Evolutionary conservation across 2,329 filamentous ascomycete species (phyloP).

Genomic region (Gaeumannomyces sp.): DNA sequence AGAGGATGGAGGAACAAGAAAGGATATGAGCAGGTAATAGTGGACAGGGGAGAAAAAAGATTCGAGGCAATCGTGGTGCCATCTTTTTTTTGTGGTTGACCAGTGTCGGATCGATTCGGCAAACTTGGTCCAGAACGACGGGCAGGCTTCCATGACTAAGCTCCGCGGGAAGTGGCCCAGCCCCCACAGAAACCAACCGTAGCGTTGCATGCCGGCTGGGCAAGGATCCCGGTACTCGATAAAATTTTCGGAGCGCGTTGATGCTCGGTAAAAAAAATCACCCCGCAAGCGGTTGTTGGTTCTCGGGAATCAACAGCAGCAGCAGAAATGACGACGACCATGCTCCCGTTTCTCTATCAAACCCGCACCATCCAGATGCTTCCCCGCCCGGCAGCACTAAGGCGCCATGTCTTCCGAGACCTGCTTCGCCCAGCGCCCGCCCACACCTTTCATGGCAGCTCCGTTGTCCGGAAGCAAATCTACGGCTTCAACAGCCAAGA

Average conservation of each 20-base stretch:
- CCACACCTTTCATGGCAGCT: conserved; percentile 3
- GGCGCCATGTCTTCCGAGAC: conserved; percentile 22
- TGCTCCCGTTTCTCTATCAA: conserved; percentile 66
- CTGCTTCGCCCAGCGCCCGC: conserved; percentile 18
- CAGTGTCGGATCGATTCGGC: background rate
- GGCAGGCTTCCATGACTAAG: background rate
- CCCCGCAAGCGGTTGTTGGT: background rate
- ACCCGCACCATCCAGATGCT: conserved; percentile 54
- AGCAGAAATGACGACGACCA: conserved; percentile 37
- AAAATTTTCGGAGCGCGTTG: background rate
- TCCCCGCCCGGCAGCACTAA: conserved; percentile 16
- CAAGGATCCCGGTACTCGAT: background rate
- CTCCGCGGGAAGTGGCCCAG: background rate
- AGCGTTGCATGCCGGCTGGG: background rate
- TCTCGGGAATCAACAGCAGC: too few species aligned
- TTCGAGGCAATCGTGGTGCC: background rate
- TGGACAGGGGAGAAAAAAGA: background rate
- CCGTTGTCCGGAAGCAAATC: conserved; percentile 6
- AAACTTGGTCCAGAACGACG: background rate
- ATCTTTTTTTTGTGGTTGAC: background rate
- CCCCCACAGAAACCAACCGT: background rate
- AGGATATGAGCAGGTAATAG: background rate
- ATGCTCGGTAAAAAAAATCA: background rate
- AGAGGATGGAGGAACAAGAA: background rate
- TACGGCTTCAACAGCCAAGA: conserved; percentile 10